Base-by-base conservation (phyloP, 345 rosid genomes). In the Acer yangbiense region DNA sequence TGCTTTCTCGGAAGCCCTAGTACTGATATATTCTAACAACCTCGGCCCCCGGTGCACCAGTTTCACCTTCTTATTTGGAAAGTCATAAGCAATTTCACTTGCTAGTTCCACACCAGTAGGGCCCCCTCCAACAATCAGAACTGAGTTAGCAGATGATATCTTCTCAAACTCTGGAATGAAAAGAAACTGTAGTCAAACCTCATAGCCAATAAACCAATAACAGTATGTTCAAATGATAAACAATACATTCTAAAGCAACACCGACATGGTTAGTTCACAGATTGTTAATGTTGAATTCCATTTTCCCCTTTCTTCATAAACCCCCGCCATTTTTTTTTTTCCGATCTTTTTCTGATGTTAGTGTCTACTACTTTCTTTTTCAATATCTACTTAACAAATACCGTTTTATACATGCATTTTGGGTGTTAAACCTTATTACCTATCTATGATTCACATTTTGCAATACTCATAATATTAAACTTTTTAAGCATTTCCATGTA, bases 61-160 rank as follows among this genome's bases (percentile, higher is more conserved):
- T 18, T 94, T 90, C 25, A 93, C 86, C 78, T 89, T 84, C 87
- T 93, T 95, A 55, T 83, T 87, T 0, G 98, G 98, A 57, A 87
- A 93, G 60, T 95, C 98, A 46, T 85, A 88, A 0, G 95, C 89
- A 55, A 95, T 89, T 77, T 95, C 98, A 9, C 90, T 98, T 21
- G 97, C 98, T 68, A 95, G 92, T 85, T 95, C 98, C 23, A 95
- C 98, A 48, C 98, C 98, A 46, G 94, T 82, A 0, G 98, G 98
- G 72, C 98, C 98, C 61, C 98, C 98, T 82, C 98, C 98, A 64
- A 95, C 83, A n/a, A 93, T 90, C 82, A 95, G 78, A 82, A 95
- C 80, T 21, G 97, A 95, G 55, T 20, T 61, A 23, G 98, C 90
- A 65, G 97, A 78, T 77, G 79, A 81, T 16, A 95, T 91, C 90